Conservation (phyloP, 2,329 filamentous ascomycete genomes). For the Neocucurbitaria cava region DNA sequence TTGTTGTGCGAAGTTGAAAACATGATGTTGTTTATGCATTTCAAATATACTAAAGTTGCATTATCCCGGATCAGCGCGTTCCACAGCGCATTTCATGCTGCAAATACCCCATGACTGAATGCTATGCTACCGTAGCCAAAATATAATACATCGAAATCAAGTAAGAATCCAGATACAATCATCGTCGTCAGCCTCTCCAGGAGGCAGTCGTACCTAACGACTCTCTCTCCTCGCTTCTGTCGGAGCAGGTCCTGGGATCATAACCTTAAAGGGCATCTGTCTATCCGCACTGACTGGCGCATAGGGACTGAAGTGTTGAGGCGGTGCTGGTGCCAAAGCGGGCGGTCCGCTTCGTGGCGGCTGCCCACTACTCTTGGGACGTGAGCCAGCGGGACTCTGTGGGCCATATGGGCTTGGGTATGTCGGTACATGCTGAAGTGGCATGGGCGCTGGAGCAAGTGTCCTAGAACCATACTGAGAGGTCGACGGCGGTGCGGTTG, state of each 20-base stretch:
- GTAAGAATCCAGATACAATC: slow-evolving; percentile 1
- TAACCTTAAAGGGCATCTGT: slow-evolving; percentile 41
- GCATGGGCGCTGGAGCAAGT: slow-evolving; percentile 33
- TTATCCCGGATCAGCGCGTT: not conserved
- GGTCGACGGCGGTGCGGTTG: slow-evolving; percentile 20
- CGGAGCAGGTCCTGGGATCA: slow-evolving; percentile 37
- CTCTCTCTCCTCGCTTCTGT: slow-evolving; percentile 31
- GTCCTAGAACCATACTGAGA: slow-evolving; percentile 25
- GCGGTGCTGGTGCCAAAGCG: slow-evolving; percentile 40
- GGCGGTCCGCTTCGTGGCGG: slow-evolving; percentile 32
- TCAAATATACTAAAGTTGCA: no score
- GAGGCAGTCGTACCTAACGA: slow-evolving; percentile 31
- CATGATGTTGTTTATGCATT: not conserved
- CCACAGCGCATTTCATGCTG: no score
- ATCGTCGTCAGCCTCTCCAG: not conserved
- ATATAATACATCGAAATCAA: not conserved
- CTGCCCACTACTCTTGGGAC: slow-evolving; percentile 32
- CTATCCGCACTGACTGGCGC: slow-evolving; percentile 24
- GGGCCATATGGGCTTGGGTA: slow-evolving; percentile 44
- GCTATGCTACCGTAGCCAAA: not conserved
- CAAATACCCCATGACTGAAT: not conserved
- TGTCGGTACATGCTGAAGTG: slow-evolving; percentile 22
- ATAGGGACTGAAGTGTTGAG: slow-evolving; percentile 36
- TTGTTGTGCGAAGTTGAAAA: not conserved
- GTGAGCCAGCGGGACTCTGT: slow-evolving; percentile 25